Percentiles rank a stretch among this genome's conserved stretches.
Conservation (phyloP, 805 yeast genomes). For the Pichia heedii region DNA sequence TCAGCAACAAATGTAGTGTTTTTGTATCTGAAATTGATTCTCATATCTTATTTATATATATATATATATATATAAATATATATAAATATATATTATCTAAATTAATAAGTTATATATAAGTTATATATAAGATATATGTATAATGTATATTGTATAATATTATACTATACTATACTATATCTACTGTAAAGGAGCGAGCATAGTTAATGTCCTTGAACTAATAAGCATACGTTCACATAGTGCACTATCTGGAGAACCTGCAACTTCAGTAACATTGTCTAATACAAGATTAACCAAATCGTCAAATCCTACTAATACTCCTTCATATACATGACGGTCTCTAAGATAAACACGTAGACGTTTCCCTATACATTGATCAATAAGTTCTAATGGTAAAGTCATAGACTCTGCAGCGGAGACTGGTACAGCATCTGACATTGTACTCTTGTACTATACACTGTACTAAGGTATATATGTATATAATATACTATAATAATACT, state of each 20-base stretch:
- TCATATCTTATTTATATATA: background rate
- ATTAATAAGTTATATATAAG: no score
- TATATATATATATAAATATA: no score
- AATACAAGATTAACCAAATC: constrained; percentile 90
- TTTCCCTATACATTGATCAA: constrained; percentile 81
- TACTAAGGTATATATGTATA: no score
- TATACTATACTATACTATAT: no score
- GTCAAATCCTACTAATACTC: constrained; percentile 85
- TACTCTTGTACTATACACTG: background rate
- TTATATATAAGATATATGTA: no score
- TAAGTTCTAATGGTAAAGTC: constrained; percentile 69
- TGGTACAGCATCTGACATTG: background rate
- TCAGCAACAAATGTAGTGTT: constrained; percentile 3
- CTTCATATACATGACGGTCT: constrained; percentile 68
- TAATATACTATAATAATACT: no score
- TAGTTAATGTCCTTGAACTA: constrained; percentile 64
- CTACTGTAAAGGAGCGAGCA: constrained; percentile 40
- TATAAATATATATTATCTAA: no score
- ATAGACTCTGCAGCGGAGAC: constrained; percentile 8
- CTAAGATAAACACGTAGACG: constrained; percentile 64
- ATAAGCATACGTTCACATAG: constrained; percentile 50
- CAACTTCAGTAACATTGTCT: constrained; percentile 63
- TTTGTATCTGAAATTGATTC: constrained; percentile 5
- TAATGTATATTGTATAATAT: no score
- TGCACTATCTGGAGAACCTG: constrained; percentile 33